A percentile compares a stretch with the other conserved stretches of the same genome.
Conservation (phyloP, 2,329 filamentous ascomycete genomes). For the Aureobasidium namibiae region DNA sequence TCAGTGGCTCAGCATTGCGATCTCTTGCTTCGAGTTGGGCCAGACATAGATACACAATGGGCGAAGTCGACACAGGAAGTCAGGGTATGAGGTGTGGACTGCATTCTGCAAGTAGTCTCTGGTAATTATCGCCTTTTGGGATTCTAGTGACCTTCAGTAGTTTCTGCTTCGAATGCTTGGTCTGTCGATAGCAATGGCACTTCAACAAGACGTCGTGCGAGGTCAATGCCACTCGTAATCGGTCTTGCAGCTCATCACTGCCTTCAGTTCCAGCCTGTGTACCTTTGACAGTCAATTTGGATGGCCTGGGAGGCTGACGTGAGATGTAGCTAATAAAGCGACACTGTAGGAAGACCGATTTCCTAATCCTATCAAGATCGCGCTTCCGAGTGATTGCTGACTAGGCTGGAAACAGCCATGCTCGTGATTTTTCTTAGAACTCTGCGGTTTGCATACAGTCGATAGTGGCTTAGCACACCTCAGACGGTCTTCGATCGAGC, state of each 20-base stretch:
- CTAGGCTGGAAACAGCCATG: too few relatives aligned
- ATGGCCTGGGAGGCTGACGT: background rate
- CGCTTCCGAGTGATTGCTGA: background rate
- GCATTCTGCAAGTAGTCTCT: background rate
- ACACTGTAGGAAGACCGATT: too few relatives aligned
- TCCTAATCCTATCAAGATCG: too few relatives aligned
- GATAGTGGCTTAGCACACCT: background rate
- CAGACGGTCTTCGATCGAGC: background rate
- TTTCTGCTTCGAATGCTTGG: background rate
- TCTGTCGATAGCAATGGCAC: background rate
- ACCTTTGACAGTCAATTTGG: background rate
- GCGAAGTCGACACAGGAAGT: background rate
- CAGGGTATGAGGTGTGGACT: background rate
- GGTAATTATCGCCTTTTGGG: background rate
- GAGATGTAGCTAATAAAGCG: background rate
- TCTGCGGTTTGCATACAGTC: too few relatives aligned
- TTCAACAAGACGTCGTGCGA: background rate
- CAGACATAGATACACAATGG: too few relatives aligned
- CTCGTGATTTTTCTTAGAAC: too few relatives aligned
- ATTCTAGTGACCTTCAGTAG: background rate
- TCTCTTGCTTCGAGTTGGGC: background rate
- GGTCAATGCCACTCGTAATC: background rate
- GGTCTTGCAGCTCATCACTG: background rate
- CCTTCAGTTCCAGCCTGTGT: background rate
- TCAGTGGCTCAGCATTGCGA: background rate